Evolutionary conservation across 1,284 basidiomycete species (phyloP), one percentile per base, ranked within the genome.

Genomic region (Inonotus hispidus): DNA sequence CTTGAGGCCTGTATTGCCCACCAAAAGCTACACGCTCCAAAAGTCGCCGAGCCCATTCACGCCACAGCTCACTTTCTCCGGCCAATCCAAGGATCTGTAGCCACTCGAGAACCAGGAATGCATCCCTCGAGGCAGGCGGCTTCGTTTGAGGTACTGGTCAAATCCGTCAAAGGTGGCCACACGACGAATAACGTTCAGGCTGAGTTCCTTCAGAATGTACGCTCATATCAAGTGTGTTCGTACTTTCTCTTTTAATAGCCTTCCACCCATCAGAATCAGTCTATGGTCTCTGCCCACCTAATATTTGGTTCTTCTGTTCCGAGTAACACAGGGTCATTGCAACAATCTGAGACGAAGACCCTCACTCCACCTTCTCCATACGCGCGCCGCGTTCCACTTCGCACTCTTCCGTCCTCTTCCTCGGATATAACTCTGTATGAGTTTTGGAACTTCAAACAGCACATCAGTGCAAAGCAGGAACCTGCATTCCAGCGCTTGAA

Each of bases 31-130:
- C 5, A 77, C 79, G 2, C 35, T 65, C 10, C 56, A 11, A 32
- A 32, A 37, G 32, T 82, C 84, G 66, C 70, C 21, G 84, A 87
- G 63, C 80, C 82, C 5, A 71, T 86, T 41, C 80, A 87, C 67
- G 70, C 84, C 56, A 82, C 80, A 2, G 82, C 82, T 1, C 81
- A 87, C 64, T 88, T 77, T 66, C 72, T 85, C 38, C 73, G 76
- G 29, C 71, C 80, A 0, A 32, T 39, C n/a, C 25, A 50, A 41
- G 45, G 43, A 11, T 16, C 50, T 19, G 14, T 37, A 3, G 7
- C 56, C 23, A 13, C 29, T 6, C 11, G 29, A 14, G 39, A 25
- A n/a, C 41, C 39, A 56, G 37, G 3, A 25, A 16, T 23, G 21
- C 11, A 37, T 10, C 10, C 55, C 29, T 2, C 8, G 10, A 43